A percentile compares a stretch with the other conserved stretches of the same genome.
Conservation (phyloP, 2,329 filamentous ascomycete genomes). For the Botrytis fragariae region DNA sequence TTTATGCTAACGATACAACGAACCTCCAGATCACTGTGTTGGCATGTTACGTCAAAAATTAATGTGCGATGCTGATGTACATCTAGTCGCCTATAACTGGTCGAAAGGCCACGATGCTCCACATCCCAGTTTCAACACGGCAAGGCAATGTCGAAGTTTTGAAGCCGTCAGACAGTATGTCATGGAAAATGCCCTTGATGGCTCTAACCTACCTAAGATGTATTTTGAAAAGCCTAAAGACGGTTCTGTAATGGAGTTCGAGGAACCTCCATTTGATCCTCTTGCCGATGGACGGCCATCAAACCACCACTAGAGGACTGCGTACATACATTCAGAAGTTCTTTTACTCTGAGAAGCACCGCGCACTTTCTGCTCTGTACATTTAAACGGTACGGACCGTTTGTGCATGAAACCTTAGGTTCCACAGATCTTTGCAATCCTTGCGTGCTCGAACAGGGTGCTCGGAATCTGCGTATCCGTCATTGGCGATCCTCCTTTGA, state of each 20-base stretch:
- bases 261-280: constrained; percentile 16
- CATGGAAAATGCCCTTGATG: background rate
- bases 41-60: constrained; percentile 18
- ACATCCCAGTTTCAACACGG: constrained; percentile 15
- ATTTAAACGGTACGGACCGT: background rate
- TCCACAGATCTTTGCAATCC: background rate
- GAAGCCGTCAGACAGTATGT: constrained; percentile 7
- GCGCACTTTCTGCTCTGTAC: background rate
- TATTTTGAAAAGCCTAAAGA: constrained; percentile 14
- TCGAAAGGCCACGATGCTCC: constrained; percentile 6
- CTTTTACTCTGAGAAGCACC: background rate
- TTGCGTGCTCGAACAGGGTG: background rate
- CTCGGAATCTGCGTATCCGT: background rate
- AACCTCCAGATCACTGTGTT: constrained; percentile 13
- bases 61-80: constrained; percentile 19
- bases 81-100: constrained; percentile 16
- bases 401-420: background rate
- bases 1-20: background rate
- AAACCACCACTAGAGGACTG: background rate
- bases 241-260: constrained; percentile 14
- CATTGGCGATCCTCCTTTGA: background rate
- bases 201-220: background rate
- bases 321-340: background rate
- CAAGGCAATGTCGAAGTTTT: constrained; percentile 18
- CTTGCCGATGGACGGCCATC: background rate